Base-by-base conservation (phyloP, 2,329 filamentous ascomycete species). In the Aspergillaceae sp. region DNA sequence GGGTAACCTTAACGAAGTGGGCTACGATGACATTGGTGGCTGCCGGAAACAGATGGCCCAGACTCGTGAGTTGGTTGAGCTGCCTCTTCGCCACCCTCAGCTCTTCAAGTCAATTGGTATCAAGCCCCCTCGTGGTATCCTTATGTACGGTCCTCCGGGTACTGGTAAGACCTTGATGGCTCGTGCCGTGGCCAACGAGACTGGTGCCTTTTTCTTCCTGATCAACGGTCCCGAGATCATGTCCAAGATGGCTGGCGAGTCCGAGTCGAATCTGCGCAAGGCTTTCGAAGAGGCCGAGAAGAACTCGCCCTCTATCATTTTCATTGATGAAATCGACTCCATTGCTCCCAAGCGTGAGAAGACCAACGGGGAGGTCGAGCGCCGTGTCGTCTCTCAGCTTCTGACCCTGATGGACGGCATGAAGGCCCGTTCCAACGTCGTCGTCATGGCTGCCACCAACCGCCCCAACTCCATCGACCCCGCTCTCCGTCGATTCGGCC, bases 61-160 rank as follows among this genome's bases (percentile, higher is more conserved):
- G 77, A 95, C 98, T 61, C 87, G 92, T 67, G 92, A 98, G 71
- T 83, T 98, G 78, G 92, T 98, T 55, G 92, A 98, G 78, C 78
- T 98, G 58, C 92, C 92, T 51, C 80, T 98, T 51, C 84, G 92
- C 64, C 92, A 98, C 72, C 92, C 92, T 50, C 92, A 97, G 71
- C 85, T 98, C 43, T 98, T 98, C 86, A 98, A 97, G 79, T 97
- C 91, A 36, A 97, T 98, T 65, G 92, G 92, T 82, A 96, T 98
- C 76, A 98, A 98, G 81, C 92, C 92, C 46, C 92, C 92, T 40
- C 89, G 92, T 64, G 92, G 92, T 82, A 94, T 97, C 64, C 80
- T 98, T 65, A 88, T 98, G 64, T 91, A 86, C 69, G 92, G 92
- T 55, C 92, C 92, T 62, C 92, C 92, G 7, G 92, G 92, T 86